Base-by-base conservation (phyloP, 495 filamentous ascomycete species). In the Neurospora sp. region DNA sequence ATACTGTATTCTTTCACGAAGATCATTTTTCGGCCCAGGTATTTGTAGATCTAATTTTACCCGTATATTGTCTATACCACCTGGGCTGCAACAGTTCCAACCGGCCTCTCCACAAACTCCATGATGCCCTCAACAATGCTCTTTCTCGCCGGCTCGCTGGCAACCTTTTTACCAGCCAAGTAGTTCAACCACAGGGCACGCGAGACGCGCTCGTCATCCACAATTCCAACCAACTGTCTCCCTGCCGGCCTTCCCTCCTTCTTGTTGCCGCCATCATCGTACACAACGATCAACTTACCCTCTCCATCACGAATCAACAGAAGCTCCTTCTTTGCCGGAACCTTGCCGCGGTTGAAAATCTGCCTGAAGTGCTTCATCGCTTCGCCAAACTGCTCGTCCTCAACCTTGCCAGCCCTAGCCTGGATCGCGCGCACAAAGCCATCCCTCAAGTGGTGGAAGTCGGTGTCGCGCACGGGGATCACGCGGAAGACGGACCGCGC, bases 401-500 rank as follows among this genome's bases (percentile, higher is more conserved):
- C 85, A 77, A 86, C 91, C 71, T 87, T 86, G 18, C 77, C 73
- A 20, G 89, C 89, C n/a, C 91, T 87, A 3, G 85, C 88, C 40
- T 92, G 91, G 74, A 99, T 91, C 20, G 91, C 90, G 3, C 93
- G 87, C 27, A 98, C 92, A 85, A 92, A 97, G 0, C 92, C 95
- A 78, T 99, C 96, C 40, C 94, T 87, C 74, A 99, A 78, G 78
- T 99, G 96, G 78, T 90, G 86, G 81, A 97, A 97, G 80, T 97
- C 94, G 5, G 96, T 98, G 80, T 94, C 93, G 40, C 93, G 86
- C 0, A 90, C 92, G 0, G 96, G 96, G 9, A 95, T 90, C 69
- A 98, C 89, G 8, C 94, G 86, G 78, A 94, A 87, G 1, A 89
- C 87, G 2, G 90, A 95, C 8, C 90, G 87, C 39, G 84, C 82